A percentile compares a stretch with the other conserved stretches of the same genome.
Conservation (phyloP, 148 eudicot species). For the Vaccinium macrocarpon region DNA sequence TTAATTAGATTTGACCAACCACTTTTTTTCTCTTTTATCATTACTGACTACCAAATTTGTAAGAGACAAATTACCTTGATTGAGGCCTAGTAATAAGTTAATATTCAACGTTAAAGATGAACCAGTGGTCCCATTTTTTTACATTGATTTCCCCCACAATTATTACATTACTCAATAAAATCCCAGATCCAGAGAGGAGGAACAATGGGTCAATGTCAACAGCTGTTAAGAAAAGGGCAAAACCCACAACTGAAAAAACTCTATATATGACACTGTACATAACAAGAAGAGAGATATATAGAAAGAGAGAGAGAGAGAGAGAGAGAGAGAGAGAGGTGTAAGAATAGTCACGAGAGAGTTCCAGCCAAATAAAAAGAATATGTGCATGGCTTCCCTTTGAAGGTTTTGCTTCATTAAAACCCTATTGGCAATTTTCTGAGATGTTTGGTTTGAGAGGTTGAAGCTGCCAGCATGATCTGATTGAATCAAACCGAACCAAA, state of each 20-base stretch:
- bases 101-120: background rate
- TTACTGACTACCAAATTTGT: background rate
- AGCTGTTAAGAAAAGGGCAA: slow-evolving; percentile 33
- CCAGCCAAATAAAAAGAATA: background rate
- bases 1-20: background rate
- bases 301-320: too few relatives aligned
- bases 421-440: background rate
- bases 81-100: slow-evolving; percentile 7
- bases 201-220: slow-evolving; percentile 32
- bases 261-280: slow-evolving; percentile 9
- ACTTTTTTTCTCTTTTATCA: background rate
- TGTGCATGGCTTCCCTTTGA: slow-evolving; percentile 6
- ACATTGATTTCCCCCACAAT: background rate
- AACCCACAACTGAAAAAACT: slow-evolving; percentile 16
- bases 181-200: slow-evolving; percentile 1
- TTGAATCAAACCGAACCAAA: slow-evolving; percentile 49
- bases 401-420: background rate
- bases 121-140: background rate
- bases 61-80: slow-evolving; percentile 5
- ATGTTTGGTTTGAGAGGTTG: slow-evolving; percentile 42
- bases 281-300: too few relatives aligned
- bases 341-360: background rate
- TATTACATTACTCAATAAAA: background rate
- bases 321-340: background rate
- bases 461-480: slow-evolving; percentile 53